Conservation (phyloP, 768 basidiomycete genomes). For the Coprinopsis sp. region DNA sequence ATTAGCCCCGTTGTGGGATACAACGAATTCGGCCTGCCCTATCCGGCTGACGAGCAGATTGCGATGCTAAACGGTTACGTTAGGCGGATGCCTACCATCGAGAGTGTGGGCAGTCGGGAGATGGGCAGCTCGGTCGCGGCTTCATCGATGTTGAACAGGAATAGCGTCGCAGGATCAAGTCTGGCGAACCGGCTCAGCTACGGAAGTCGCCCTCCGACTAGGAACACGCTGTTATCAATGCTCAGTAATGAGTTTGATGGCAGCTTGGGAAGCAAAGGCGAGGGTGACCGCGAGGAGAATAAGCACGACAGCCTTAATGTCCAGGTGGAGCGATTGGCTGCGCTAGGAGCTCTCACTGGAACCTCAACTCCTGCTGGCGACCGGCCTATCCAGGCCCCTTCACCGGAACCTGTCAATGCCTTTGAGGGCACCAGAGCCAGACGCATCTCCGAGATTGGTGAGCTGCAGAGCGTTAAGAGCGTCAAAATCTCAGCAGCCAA, state of each 20-base stretch:
- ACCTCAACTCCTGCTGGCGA: neutral
- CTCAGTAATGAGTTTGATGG: constrained; percentile 12
- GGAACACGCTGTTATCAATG: constrained; percentile 31
- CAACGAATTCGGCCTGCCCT: constrained; percentile 45
- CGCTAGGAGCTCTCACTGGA: too few species aligned
- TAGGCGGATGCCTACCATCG: constrained; percentile 78
- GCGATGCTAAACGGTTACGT: constrained; percentile 61
- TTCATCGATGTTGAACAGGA: constrained; percentile 18
- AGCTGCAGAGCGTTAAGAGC: constrained; percentile 12
- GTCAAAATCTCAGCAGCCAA: constrained; percentile 1
- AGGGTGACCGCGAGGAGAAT: constrained; percentile 10
- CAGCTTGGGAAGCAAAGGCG: neutral
- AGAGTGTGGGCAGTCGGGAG: constrained; percentile 69
- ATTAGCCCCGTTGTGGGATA: constrained; percentile 32
- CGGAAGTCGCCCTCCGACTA: constrained; percentile 36
- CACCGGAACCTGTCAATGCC: constrained; percentile 1
- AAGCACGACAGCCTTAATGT: constrained; percentile 10
- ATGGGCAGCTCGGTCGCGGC: constrained; percentile 27
- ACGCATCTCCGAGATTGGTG: constrained; percentile 12
- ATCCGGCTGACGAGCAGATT: constrained; percentile 47
- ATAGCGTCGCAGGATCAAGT: constrained; percentile 18
- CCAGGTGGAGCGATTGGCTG: constrained; percentile 10
- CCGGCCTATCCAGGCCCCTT: neutral
- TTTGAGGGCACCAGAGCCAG: neutral
- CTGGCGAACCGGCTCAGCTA: constrained; percentile 11